Base-by-base conservation (phyloP, 305 asterid genomes). In the Coffea humblotiana region DNA sequence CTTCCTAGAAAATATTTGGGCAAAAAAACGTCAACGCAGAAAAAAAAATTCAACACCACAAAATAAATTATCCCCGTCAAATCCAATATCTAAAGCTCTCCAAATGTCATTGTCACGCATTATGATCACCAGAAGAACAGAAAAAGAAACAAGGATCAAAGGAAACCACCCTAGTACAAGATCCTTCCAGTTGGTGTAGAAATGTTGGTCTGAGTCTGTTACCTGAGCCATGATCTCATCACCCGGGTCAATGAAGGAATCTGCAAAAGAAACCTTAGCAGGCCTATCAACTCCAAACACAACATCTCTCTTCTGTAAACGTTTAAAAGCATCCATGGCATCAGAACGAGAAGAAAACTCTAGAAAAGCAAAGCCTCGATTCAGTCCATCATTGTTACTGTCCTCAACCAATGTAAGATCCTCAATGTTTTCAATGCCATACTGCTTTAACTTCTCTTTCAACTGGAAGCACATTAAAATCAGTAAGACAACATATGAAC, bases 221-320 rank as follows among this genome's bases (percentile, higher is more conserved):
- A 96, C 99, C 98, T 96, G 97, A 82, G 99, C 94, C 99, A 96
- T 96, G 82, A 96, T 94, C 86, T 96, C 98, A 85, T 96, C 99
- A 83, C 98, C 99, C 49, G 99, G 99, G 83, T 96, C 98, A 82
- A 93, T 88, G 85, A 94, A 94, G 73, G 99, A 96, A 86, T 96
- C 99, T 48, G 98, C 98, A 88, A 96, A 94, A 54, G 99, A 94
- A 85, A 96, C 97, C 90, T 96, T 96, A 70, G 98, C 99, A 15
- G 97, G 98, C 88, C 97, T 91, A 82, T 94, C 99, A 66, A 92
- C 90, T 85, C 99, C 99, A 90, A 96, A 92, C 72, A 77, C 21
- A 79, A 94, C 90, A 88, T 91, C 95, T 90, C 97, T 90, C 91
- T 88, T 96, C 83, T 94, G 99, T 47, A 96, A 88, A 82, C 92